Conservation (phyloP, 225 moss, liverwort and hornwort species). For the Straminergon stramineum region DNA sequence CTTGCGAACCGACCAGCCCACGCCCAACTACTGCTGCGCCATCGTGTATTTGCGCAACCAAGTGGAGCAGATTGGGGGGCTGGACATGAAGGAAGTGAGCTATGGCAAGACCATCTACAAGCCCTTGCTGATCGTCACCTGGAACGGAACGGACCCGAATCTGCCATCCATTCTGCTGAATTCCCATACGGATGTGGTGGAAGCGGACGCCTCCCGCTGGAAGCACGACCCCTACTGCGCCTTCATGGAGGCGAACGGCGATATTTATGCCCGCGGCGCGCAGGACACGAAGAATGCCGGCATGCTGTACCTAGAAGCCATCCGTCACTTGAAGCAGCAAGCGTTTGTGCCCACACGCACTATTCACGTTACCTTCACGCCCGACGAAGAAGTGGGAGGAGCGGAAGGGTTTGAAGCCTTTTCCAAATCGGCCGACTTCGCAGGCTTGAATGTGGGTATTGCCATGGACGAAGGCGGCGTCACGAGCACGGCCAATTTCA, state of each 20-base stretch:
- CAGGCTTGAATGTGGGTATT: not conserved
- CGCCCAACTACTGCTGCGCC: conserved; percentile 32
- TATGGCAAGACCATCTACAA: conserved; percentile 15
- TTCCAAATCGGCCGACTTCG: not conserved
- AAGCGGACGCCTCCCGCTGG: conserved; percentile 17
- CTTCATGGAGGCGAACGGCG: conserved; percentile 29
- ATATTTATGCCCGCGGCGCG: conserved; percentile 42
- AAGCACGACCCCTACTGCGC: conserved; percentile 38
- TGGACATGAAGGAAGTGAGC: conserved; percentile 9
- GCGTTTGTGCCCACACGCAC: not conserved
- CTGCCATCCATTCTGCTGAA: conserved; percentile 37
- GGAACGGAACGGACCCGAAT: conserved; percentile 20
- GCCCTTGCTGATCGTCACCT: conserved; percentile 39
- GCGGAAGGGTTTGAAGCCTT: not conserved
- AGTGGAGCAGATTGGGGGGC: conserved; percentile 33
- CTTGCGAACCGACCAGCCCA: conserved; percentile 42
- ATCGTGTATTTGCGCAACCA: conserved; percentile 23
- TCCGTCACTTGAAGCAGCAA: not conserved
- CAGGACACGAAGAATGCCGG: conserved; percentile 1
- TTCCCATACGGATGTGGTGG: conserved; percentile 56
- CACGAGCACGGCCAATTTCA: not conserved
- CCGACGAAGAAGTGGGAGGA: not conserved
- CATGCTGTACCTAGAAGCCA: not conserved
- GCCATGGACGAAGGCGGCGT: not conserved
- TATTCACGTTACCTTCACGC: not conserved